phyloP scores from a whole-genome alignment of 768 basidiomycete species.

The Terana coerulea region DNA sequence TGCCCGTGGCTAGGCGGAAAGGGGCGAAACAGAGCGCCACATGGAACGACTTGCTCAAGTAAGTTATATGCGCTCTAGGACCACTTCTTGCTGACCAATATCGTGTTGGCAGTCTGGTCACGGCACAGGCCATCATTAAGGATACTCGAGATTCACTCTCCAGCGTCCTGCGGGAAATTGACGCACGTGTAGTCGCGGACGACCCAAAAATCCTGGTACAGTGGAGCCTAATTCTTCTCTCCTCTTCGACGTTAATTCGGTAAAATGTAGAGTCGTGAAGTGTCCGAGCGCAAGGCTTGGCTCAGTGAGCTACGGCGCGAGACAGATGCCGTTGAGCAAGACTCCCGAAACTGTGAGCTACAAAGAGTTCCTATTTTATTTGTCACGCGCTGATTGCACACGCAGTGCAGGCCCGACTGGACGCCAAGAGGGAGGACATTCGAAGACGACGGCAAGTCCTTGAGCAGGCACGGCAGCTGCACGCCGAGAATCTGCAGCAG shows the following conservation, averaged over 20 bases:
- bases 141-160: slow-evolving; percentile 35
- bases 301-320: slow-evolving; percentile 41
- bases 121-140: slow-evolving; percentile 35
- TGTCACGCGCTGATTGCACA: background rate
- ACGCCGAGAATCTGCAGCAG: slow-evolving; percentile 37
- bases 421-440: slow-evolving; percentile 41
- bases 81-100: slow-evolving; percentile 1
- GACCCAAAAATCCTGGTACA: slow-evolving; percentile 19
- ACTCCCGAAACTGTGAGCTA: slow-evolving; percentile 18
- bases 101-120: slow-evolving; percentile 32
- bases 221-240: slow-evolving; percentile 4
- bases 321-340: slow-evolving; percentile 6
- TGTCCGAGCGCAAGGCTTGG: slow-evolving; percentile 58
- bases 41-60: slow-evolving; percentile 75
- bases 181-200: slow-evolving; percentile 27
- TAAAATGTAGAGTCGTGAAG: slow-evolving; percentile 56
- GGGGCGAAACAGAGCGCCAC: slow-evolving; percentile 43
- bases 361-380: background rate
- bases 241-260: background rate
- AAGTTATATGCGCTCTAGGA: slow-evolving; percentile 21
- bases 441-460: slow-evolving; percentile 45
- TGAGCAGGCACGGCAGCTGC: slow-evolving; percentile 37
- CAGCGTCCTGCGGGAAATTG: slow-evolving; percentile 30
- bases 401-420: slow-evolving; percentile 42
- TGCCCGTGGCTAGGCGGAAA: slow-evolving; percentile 5